Conservation (phyloP, 805 yeast genomes). For the Candida nanaspora region DNA sequence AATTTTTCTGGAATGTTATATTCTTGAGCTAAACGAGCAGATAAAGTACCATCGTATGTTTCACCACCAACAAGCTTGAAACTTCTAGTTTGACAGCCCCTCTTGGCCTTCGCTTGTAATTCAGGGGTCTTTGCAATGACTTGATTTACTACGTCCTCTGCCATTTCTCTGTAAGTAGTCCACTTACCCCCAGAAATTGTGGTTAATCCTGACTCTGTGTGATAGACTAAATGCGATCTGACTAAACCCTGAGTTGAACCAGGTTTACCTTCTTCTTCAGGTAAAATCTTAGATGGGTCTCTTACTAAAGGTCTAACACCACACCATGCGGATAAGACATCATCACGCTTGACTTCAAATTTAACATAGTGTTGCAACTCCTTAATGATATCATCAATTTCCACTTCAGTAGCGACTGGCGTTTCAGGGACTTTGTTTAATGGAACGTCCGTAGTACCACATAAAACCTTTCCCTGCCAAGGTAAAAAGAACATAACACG, state of each 20-base stretch:
- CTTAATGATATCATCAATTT: conserved; percentile 76
- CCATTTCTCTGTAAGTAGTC: conserved; percentile 98
- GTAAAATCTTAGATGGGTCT: conserved; percentile 52
- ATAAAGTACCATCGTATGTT: conserved; percentile 64
- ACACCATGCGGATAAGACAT: conserved; percentile 92
- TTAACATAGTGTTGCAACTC: conserved; percentile 87
- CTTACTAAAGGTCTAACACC: conserved; percentile 93
- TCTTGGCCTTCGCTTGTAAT: conserved; percentile 16
- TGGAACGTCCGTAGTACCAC: conserved; percentile 95
- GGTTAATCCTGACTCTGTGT: conserved; percentile 62
- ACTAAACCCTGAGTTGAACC: conserved; percentile 80
- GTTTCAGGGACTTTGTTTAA: conserved; percentile 58
- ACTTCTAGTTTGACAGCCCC: conserved; percentile 46
- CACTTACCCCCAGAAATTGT: conserved; percentile 97
- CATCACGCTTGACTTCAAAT: conserved; percentile 83
- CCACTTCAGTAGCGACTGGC: conserved; percentile 84
- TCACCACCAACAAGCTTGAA: conserved; percentile 73
- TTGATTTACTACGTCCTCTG: conserved; percentile 82
- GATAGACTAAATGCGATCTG: conserved; percentile 76
- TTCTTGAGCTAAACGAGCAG: conserved; percentile 74
- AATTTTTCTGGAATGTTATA: conserved; percentile 65
- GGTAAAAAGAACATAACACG: conserved; percentile 96
- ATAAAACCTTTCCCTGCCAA: conserved; percentile 95
- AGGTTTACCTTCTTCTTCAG: conserved; percentile 8
- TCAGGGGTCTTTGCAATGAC: conserved; percentile 43